phyloP scores from a whole-genome alignment of 768 basidiomycete species.

The Leccinellum rugosiceps region DNA sequence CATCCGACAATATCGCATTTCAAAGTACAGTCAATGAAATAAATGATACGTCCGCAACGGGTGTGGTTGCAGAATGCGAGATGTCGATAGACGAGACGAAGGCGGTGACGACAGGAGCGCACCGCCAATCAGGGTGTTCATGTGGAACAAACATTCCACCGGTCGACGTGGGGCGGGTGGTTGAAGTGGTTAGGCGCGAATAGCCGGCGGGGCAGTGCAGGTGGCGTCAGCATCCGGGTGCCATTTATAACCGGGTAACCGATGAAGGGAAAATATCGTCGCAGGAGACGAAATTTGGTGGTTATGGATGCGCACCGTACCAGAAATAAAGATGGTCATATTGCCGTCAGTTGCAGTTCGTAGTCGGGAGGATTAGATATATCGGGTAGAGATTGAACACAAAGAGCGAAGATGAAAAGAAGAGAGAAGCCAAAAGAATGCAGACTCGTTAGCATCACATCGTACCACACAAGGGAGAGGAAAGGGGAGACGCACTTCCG shows the following conservation, averaged over 20 bases:
- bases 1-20: slow-evolving; percentile 6
- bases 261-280: background rate
- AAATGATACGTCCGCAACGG: background rate
- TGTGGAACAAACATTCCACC: slow-evolving; percentile 4
- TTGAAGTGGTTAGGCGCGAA: slow-evolving; percentile 1
- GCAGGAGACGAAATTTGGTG: background rate
- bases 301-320: background rate
- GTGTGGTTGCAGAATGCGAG: background rate
- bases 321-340: background rate
- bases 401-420: background rate
- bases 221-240: slow-evolving; percentile 5
- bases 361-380: background rate
- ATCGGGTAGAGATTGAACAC: background rate
- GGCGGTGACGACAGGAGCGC: slow-evolving; percentile 3
- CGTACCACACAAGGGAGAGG: background rate
- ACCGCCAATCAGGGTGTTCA: slow-evolving; percentile 14
- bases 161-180: slow-evolving; percentile 2
- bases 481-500: slow-evolving; percentile 25
- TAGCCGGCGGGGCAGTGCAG: slow-evolving; percentile 17
- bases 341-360: background rate
- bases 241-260: slow-evolving; percentile 8
- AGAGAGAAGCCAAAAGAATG: background rate
- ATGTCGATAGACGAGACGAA: background rate
- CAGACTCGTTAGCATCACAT: slow-evolving; percentile 12
- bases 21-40: background rate